Evolutionary conservation across 2,329 filamentous ascomycete species (phyloP), one percentile per base, ranked within the genome.

Genomic region (Fusarium ambrosium): DNA sequence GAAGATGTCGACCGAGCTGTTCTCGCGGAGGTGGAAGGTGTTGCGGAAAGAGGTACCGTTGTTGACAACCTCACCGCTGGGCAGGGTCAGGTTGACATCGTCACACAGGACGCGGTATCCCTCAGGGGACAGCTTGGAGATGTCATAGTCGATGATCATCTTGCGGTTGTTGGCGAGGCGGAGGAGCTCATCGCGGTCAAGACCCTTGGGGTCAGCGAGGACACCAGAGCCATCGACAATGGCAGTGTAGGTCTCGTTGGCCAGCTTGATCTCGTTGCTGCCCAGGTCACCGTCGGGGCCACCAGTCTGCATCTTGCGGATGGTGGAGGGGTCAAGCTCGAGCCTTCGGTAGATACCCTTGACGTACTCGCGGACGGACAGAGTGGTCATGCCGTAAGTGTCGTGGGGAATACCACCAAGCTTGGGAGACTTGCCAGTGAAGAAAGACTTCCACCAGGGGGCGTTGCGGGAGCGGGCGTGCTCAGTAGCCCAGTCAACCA

Each of bases 371-470:
- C 97, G 95, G 60, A 99, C 96, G 7, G 95, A 98, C 67, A 98
- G 86, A 0, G 97, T 98, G 1, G 97, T 99, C 97, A 99, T 99
- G 79, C 97, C 97, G 81, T 99, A 99, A 45, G 88, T 86, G 82
- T 99, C 97, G 84, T 99, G 97, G 41, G 97, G 97, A 77, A 99
- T 99, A 81, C 97, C 97, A 73, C 97, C 97, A 16, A 99, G 90
- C 84, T 94, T 97, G 63, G 95, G 97, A 78, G 95, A 98, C 89
- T 99, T 99, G 80, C 97, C 97, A 3, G 97, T 99, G 89, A 99
- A 99, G 90, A 99, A 99, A 0, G 97, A 99, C 89, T 99, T 99
- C 97, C 97, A 99, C 95, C 96, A 99, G 32, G 95, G 95, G 6
- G 97, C 97, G 55, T 95, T 95, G 78, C 97, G 92, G 71, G 87